These are phyloP conservation scores for Dothidotthia symphoricarpi DNA, from an alignment of 2,329 filamentous ascomycete genomes.

Conservation along the genomic window DNA sequence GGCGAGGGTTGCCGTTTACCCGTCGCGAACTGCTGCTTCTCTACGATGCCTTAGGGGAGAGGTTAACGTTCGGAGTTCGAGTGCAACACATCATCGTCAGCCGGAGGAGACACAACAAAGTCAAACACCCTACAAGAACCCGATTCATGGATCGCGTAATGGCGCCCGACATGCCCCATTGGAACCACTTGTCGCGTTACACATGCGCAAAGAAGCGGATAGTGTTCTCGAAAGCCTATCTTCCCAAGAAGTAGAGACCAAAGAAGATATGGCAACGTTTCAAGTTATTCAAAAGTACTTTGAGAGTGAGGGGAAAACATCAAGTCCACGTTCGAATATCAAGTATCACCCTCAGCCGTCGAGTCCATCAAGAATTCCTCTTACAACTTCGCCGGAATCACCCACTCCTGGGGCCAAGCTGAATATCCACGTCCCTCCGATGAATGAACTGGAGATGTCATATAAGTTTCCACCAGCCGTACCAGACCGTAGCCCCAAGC, in stretches of 20 bases:
- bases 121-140: conserved; percentile 28
- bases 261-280: conserved; percentile 25
- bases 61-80: conserved; percentile 9
- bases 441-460: conserved; percentile 14
- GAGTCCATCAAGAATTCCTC: conserved; percentile 12
- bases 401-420: conserved; percentile 6
- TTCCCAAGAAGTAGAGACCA: conserved; percentile 22
- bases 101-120: conserved; percentile 24
- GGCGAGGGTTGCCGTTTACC: conserved; percentile 14
- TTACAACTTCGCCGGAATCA: conserved; percentile 11
- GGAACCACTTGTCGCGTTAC: conserved; percentile 27
- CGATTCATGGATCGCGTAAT: conserved; percentile 5
- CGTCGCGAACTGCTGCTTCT: conserved; percentile 6
- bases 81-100: conserved; percentile 5
- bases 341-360: conserved; percentile 12
- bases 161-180: conserved; percentile 23
- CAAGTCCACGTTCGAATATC: conserved; percentile 9
- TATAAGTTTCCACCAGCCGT: conserved; percentile 17
- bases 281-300: conserved; percentile 34
- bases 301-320: conserved; percentile 21
- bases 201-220: conserved; percentile 22
- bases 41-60: conserved; percentile 10
- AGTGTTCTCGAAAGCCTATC: conserved; percentile 21
- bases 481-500: conserved; percentile 26
- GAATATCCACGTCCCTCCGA: conserved; percentile 14